Conservation (phyloP, 352 stramenopile species). For the Globisporangium carolinianum region DNA sequence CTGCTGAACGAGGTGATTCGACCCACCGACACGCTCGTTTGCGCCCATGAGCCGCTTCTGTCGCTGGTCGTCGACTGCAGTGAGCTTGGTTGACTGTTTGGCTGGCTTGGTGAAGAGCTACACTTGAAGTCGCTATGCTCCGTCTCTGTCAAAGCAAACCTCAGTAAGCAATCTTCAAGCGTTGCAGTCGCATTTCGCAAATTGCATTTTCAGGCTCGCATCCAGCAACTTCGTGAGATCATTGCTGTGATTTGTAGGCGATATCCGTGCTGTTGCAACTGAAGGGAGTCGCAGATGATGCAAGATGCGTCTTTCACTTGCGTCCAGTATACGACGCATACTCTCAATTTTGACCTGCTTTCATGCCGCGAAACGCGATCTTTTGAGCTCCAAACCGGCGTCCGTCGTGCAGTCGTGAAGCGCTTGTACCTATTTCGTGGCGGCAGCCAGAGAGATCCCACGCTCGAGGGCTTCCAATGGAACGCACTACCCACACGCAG, state of each 20-base stretch:
- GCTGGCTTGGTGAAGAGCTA: not conserved
- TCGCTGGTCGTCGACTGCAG: no score
- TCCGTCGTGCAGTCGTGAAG: not conserved
- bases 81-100: no score
- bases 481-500: not conserved
- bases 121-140: conserved; percentile 1
- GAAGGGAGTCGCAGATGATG: not conserved
- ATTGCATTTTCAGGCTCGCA: not conserved
- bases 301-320: not conserved
- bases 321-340: not conserved
- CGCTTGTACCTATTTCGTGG: not conserved
- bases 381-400: not conserved
- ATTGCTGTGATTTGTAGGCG: no score
- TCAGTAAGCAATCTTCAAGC: not conserved
- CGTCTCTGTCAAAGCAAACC: not conserved
- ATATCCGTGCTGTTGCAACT: not conserved
- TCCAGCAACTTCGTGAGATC: not conserved
- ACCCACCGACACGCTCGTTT: not conserved
- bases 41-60: not conserved
- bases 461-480: not conserved
- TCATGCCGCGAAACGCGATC: not conserved
- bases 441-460: not conserved
- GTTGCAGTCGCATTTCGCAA: not conserved
- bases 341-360: not conserved
- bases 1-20: no score